phyloP scores from a whole-genome alignment of 352 stramenopile species.

The Phytophthora cactorum region DNA sequence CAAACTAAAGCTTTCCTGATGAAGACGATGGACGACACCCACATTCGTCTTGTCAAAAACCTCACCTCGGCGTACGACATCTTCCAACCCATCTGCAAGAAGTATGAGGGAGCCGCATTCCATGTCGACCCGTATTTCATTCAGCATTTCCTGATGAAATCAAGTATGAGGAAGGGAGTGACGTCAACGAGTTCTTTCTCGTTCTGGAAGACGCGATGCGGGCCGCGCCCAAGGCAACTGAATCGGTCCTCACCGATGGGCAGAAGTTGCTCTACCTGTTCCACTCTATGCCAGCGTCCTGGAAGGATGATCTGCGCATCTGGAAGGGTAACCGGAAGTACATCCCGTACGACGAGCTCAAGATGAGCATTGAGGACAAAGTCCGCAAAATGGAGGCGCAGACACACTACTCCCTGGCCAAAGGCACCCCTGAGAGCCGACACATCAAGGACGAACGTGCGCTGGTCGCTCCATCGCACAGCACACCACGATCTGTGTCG shows the following conservation, averaged over 20 bases:
- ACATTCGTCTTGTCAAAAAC: constrained; percentile 19
- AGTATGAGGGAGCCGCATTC: neutral
- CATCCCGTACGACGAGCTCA: neutral
- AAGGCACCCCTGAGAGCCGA: neutral
- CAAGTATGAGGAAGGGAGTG: constrained; percentile 7
- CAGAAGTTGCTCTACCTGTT: constrained; percentile 7
- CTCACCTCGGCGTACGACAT: constrained; percentile 14
- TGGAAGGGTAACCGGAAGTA: neutral
- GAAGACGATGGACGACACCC: constrained; percentile 11
- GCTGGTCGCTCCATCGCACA: neutral
- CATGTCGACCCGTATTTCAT: constrained; percentile 10
- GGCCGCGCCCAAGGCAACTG: constrained; percentile 3
- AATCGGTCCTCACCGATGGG: constrained; percentile 12
- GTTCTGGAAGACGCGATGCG: constrained; percentile 5
- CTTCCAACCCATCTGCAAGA: constrained; percentile 6
- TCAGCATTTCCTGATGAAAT: neutral
- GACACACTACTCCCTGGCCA: neutral
- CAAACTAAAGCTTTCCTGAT: constrained; percentile 9
- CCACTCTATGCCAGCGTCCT: constrained; percentile 2
- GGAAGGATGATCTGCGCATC: constrained; percentile 5
- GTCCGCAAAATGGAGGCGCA: neutral
- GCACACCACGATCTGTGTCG: neutral
- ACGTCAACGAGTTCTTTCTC: constrained; percentile 4
- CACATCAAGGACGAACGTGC: neutral
- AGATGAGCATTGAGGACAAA: neutral